phyloP scores from a whole-genome alignment of 192 early-diverging fungal genomes.

The Rhizoclosmatium sp. region DNA sequence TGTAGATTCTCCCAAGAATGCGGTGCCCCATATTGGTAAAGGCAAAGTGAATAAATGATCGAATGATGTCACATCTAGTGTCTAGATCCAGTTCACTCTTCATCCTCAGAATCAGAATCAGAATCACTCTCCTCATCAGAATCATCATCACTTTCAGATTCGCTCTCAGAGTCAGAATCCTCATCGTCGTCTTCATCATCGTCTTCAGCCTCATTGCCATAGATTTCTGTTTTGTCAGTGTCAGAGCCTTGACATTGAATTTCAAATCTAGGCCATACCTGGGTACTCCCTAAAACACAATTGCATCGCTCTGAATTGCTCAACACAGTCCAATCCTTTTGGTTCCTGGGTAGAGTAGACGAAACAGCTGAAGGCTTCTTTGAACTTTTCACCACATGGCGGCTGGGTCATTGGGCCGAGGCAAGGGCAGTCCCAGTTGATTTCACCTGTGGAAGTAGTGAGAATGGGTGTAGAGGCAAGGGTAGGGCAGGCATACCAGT shows the following conservation, averaged over 20 bases:
- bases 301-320: slow-evolving; percentile 94
- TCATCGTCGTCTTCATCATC: slow-evolving; percentile 74
- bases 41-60: too few species aligned
- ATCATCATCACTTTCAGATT: slow-evolving; percentile 24
- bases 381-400: slow-evolving; percentile 97
- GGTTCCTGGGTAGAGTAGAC: slow-evolving; percentile 92
- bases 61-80: too few species aligned
- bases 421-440: slow-evolving; percentile 98
- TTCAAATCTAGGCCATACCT: too few species aligned
- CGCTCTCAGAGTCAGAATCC: slow-evolving; percentile 37
- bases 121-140: slow-evolving; percentile 9
- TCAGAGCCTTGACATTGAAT: too few species aligned
- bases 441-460: slow-evolving; percentile 52
- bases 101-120: slow-evolving; percentile 19
- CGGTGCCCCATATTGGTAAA: too few species aligned
- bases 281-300: slow-evolving; percentile 85
- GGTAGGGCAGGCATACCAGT: slow-evolving; percentile 22
- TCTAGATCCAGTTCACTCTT: not conserved
- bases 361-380: slow-evolving; percentile 97
- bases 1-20: too few species aligned
- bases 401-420: slow-evolving; percentile 93
- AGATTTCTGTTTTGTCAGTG: slow-evolving; percentile 66
- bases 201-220: slow-evolving; percentile 75
- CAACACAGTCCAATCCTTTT: slow-evolving; percentile 97
- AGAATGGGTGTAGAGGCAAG: too few species aligned